Evolutionary conservation across 2,329 filamentous ascomycete genomes (phyloP), one percentile per base, ranked within the genome.

Genomic region (Pseudopyricularia cyperi): DNA sequence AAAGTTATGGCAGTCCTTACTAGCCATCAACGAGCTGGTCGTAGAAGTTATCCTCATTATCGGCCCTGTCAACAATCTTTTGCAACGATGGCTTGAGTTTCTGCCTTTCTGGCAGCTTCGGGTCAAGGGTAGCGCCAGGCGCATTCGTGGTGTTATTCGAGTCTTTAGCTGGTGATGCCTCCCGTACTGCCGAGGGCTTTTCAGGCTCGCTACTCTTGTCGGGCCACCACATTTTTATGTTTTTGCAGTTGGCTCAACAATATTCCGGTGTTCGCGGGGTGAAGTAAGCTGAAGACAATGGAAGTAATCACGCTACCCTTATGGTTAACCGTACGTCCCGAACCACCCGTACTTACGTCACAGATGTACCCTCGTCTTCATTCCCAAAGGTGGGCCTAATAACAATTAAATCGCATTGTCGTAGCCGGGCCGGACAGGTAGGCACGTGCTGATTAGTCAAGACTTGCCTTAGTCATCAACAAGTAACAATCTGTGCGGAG

Each of bases 1-100:
- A 42, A 12, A 39, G 9, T 14, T 22, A 19, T 24, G 49, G 37
- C 11, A 30, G 35, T 47, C 77, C 84, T 57, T 77, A 90, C 87
- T 84, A 83, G 68, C 88, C 86, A 53, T 89, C 83, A 56, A 86
- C 83, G 35, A 94, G 67, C 54, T 87, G 79, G 54, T 89, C 85
- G 66, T 87, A 87, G 60, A 89, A 82, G 60, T 80, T 82, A 32
- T 88, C 85, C 9, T 95, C 75, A 46, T 71, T 71, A 53, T 82
- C 77, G 3, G 71, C 66, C 57, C 74, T 72, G 57, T 82, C 77
- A 24, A 83, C 65, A 34, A 82, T 74, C 48, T 70, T 75, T 60
- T 83, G 79, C 49, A 82, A 63, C n/a, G 63, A 66, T 48, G 68
- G 66, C 1, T 79, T 76, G 12, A 83, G 73, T 64, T 77, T 74